Evolutionary conservation across 768 basidiomycete species (phyloP), one percentile per base, ranked within the genome.

Genomic region (Lanmaoa pseudosensibilis): DNA sequence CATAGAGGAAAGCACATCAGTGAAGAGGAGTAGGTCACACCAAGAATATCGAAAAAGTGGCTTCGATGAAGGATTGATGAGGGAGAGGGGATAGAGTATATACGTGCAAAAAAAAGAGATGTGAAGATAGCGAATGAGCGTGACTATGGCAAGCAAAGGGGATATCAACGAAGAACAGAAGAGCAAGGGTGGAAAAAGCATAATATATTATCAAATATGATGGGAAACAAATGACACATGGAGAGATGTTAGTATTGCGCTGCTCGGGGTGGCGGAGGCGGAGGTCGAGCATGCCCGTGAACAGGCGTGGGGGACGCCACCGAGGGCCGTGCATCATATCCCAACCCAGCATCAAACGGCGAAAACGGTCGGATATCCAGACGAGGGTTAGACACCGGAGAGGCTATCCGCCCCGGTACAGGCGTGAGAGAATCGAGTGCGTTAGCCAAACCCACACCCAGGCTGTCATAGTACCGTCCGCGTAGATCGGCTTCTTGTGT

Each of bases 401-500:
- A 56, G 27, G 58, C 49, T 13, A 68, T 61, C 51, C 64, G 57
- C 45, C 51, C 5, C 2, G 48, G 47, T 19, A 37, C 16, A 67
- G 71, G 32, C 60, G 63, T 21, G 59, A 69, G 38, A 66, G 74
- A 51, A 70, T 75, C 76, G 43, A 72, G 51, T 65, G 76, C 62
- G 68, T 72, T 75, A 18, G 56, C 59, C 21, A 59, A 51, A 19
- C 60, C 61, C 2, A 67, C 56, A 21, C 62, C 62, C 7, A 71
- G 54, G 36, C 39, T 55, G 36, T 71, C 71, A n/a, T 58, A 72
- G 43, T 57, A 63, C 11, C 80, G 79, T 12, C 84, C 76, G 16
- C 87, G 80, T 16, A 80, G 74, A 61, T 92, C 88, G 61, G 86
- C 89, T 61, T 86, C 86, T 57, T 82, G 85, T 18, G 90, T 92